Percentiles rank a stretch among this genome's conserved stretches.
Evolutionary conservation across 192 early-diverging fungal species (phyloP).

Genomic region (Umbelopsis isabellina): DNA sequence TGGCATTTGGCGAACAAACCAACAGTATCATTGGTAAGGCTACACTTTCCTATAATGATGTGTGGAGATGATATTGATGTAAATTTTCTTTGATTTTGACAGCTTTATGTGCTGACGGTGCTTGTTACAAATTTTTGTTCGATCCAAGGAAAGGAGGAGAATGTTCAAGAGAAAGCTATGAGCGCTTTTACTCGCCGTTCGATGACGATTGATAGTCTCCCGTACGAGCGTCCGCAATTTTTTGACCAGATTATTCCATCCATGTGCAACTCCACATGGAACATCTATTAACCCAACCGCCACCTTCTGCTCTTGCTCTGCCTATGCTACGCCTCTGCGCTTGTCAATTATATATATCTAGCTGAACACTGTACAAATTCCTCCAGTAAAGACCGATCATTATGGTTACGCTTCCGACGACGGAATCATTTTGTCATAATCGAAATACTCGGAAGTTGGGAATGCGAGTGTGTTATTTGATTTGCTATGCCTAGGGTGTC

Average conservation of each 20-base stretch:
- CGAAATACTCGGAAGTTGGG: too few relatives aligned
- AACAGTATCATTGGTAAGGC: slow-evolving; percentile 70
- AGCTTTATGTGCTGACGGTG: slow-evolving; percentile 88
- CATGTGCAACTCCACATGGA: not conserved
- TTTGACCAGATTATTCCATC: not conserved
- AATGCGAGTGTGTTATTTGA: too few relatives aligned
- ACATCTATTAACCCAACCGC: not conserved
- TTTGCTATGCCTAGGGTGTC: too few relatives aligned
- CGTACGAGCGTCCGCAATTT: not conserved
- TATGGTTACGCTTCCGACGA: not conserved
- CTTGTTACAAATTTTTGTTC: slow-evolving; percentile 83
- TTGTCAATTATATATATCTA: slow-evolving; percentile 11
- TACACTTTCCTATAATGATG: too few relatives aligned
- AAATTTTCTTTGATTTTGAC: not conserved
- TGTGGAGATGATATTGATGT: too few relatives aligned
- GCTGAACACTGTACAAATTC: slow-evolving; percentile 16
- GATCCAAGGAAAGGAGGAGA: slow-evolving; percentile 77
- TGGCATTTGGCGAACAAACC: slow-evolving; percentile 79
- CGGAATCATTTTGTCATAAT: not conserved
- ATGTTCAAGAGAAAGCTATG: slow-evolving; percentile 54
- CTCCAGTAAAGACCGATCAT: not conserved
- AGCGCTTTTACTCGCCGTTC: slow-evolving; percentile 41
- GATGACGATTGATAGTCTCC: not conserved
- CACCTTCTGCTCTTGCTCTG: not conserved
- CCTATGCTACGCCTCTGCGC: not conserved